Evolutionary conservation across 2,329 filamentous ascomycete genomes (phyloP).

Genomic region (Penicillium italicum): DNA sequence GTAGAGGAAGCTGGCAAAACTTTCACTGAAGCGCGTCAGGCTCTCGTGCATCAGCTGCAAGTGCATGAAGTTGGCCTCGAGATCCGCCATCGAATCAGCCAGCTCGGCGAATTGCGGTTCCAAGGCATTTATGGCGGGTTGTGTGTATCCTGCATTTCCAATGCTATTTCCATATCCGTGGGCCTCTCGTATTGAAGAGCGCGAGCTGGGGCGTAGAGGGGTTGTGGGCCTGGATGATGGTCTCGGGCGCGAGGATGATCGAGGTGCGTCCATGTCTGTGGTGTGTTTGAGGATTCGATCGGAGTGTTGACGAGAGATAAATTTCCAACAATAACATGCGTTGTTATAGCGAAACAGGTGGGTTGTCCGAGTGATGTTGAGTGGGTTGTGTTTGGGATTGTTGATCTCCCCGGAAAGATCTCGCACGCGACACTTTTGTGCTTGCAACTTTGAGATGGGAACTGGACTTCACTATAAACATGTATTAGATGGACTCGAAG

Average conservation of each 20-base stretch:
- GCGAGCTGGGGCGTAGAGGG: conserved; percentile 82
- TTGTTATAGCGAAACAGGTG: not conserved
- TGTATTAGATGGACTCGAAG: not conserved
- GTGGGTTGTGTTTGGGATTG: not conserved
- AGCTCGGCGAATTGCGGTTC: conserved; percentile 92
- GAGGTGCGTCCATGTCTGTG: conserved; percentile 33
- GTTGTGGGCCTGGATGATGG: conserved; percentile 77
- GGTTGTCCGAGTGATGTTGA: not conserved
- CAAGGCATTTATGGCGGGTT: conserved; percentile 69
- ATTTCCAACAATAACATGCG: not conserved
- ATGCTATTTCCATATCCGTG: conserved; percentile 50
- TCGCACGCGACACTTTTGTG: not conserved
- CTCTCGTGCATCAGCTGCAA: conserved; percentile 97
- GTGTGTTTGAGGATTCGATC: not conserved
- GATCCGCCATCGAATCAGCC: conserved; percentile 86
- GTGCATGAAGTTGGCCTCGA: conserved; percentile 97
- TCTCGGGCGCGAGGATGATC: conserved; percentile 60
- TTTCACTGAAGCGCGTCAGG: conserved; percentile 87
- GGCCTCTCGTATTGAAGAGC: conserved; percentile 80
- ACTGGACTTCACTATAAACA: not conserved
- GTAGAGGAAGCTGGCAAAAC: conserved; percentile 91
- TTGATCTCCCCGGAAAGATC: conserved; percentile 1
- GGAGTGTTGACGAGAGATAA: not conserved
- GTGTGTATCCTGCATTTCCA: conserved; percentile 40
- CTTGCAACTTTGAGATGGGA: not conserved